phyloP scores from a whole-genome alignment of 495 filamentous ascomycete species.

The Talaromyces adpressus region DNA sequence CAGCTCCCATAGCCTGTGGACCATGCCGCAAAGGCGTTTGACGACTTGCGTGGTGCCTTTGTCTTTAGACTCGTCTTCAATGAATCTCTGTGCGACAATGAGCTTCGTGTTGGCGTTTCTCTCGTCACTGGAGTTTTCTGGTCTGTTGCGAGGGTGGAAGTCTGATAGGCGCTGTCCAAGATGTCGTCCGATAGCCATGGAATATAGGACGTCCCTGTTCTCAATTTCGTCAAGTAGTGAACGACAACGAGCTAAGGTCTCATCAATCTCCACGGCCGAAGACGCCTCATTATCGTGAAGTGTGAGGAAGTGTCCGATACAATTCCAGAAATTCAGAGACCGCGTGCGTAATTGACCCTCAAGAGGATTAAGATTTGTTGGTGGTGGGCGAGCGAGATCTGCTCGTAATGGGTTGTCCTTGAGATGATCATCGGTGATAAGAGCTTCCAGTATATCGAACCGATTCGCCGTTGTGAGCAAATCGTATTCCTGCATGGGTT shows the following conservation, averaged over 20 bases:
- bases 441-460: constrained; percentile 64
- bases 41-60: constrained; percentile 76
- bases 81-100: constrained; percentile 73
- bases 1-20: constrained; percentile 44
- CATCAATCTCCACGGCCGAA: constrained; percentile 53
- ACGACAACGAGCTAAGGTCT: constrained; percentile 54
- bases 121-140: constrained; percentile 55
- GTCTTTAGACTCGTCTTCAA: constrained; percentile 62
- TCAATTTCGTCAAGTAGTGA: constrained; percentile 68
- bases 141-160: constrained; percentile 49
- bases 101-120: constrained; percentile 66
- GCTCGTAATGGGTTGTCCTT: constrained; percentile 48
- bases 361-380: constrained; percentile 30
- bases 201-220: constrained; percentile 89
- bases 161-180: constrained; percentile 61
- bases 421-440: constrained; percentile 63
- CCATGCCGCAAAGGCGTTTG: constrained; percentile 69
- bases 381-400: constrained; percentile 33
- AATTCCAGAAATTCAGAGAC: constrained; percentile 75
- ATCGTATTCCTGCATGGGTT: constrained; percentile 35
- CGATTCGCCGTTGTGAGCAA: constrained; percentile 57
- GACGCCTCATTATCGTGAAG: constrained; percentile 55
- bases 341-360: constrained; percentile 48
- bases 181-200: constrained; percentile 71
- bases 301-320: constrained; percentile 64